These are phyloP conservation scores for Priceomyces carsonii DNA, from an alignment of 805 yeast species.

Conservation along the genomic window DNA sequence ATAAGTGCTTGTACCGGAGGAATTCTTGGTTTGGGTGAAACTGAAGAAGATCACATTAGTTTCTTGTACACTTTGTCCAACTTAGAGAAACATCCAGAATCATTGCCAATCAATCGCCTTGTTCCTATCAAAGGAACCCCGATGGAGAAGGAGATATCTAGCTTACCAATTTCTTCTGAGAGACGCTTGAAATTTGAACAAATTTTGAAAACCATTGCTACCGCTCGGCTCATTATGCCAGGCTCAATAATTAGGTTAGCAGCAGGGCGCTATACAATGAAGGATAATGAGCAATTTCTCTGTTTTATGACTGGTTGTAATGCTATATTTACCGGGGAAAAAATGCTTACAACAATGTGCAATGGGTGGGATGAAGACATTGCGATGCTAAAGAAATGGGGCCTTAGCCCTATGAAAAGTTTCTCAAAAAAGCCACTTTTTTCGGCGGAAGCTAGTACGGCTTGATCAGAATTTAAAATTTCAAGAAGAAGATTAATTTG, in stretches of 20 bases:
- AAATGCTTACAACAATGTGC: constrained; percentile 80
- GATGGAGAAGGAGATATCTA: constrained; percentile 54
- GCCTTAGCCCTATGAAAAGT: constrained; percentile 57
- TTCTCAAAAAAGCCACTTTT: constrained; percentile 21
- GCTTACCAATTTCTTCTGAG: constrained; percentile 30
- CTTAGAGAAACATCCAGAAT: constrained; percentile 74
- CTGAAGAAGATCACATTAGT: constrained; percentile 67
- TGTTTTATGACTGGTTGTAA: constrained; percentile 79
- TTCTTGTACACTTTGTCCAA: constrained; percentile 67
- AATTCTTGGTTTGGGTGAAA: constrained; percentile 76
- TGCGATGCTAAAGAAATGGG: constrained; percentile 69
- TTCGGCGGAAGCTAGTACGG: too few species aligned
- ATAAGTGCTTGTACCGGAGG: constrained; percentile 78
- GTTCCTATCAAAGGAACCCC: constrained; percentile 84
- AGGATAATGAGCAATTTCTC: constrained; percentile 69
- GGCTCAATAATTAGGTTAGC: constrained; percentile 68
- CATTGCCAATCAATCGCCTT: constrained; percentile 75
- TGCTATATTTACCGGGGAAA: constrained; percentile 80
- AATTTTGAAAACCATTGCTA: constrained; percentile 68
- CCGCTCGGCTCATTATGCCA: constrained; percentile 78
- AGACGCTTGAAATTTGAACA: constrained; percentile 58
- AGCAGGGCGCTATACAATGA: constrained; percentile 82
- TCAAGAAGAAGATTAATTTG: too few species aligned
- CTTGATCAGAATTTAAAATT: too few species aligned
- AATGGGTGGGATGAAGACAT: constrained; percentile 84